phyloP scores from a whole-genome alignment of 805 yeast species.

The Pichia pseudocactophila region DNA sequence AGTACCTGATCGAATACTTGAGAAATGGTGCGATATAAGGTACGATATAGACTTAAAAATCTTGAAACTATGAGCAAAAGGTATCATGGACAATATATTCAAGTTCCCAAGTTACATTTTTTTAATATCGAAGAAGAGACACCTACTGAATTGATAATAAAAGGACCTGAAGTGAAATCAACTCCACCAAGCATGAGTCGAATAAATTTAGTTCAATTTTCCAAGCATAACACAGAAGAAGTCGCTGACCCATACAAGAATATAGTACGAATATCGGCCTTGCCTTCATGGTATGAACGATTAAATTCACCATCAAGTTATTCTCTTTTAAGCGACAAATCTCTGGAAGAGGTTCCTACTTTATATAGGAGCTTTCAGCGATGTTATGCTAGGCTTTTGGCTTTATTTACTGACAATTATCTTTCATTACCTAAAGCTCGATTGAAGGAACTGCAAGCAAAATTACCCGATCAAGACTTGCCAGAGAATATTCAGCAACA shows the following conservation, averaged over 20 bases:
- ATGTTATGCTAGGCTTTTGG: slow-evolving; percentile 5
- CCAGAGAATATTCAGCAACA: slow-evolving; percentile 1
- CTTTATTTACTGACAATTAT: slow-evolving; percentile 3
- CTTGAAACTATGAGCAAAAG: background rate
- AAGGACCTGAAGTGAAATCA: background rate
- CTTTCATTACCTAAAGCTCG: slow-evolving; percentile 1
- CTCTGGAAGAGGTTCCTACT: background rate
- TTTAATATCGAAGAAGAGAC: background rate
- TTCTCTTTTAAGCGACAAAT: background rate
- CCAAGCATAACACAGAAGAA: background rate
- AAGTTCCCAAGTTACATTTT: slow-evolving; percentile 4
- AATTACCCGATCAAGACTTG: background rate
- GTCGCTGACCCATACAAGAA: background rate
- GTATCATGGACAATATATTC: slow-evolving; percentile 1
- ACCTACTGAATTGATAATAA: background rate
- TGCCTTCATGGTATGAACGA: slow-evolving; percentile 10
- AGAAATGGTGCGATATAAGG: background rate
- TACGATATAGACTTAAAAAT: background rate
- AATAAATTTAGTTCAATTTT: background rate
- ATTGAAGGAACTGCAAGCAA: slow-evolving; percentile 2
- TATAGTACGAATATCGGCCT: background rate
- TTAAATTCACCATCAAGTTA: slow-evolving; percentile 5
- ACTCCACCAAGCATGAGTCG: slow-evolving; percentile 4
- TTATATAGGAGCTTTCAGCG: slow-evolving; percentile 6
- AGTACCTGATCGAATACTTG: too few relatives aligned